These are phyloP conservation scores for Pyrenula aspistea DNA, from an alignment of 495 filamentous ascomycete species.

Conservation along the genomic window DNA sequence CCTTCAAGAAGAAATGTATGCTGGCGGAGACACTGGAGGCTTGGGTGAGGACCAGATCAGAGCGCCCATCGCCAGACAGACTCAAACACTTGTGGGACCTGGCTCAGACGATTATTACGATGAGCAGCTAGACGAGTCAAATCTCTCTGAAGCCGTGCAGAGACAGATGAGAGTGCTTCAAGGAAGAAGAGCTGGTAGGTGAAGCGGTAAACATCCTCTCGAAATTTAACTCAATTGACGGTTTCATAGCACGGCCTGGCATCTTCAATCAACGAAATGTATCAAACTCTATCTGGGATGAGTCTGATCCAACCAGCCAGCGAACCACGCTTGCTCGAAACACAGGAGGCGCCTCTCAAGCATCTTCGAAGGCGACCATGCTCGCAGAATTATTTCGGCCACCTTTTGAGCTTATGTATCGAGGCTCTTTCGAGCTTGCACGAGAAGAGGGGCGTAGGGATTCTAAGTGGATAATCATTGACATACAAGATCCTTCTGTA, in stretches of 20 bases:
- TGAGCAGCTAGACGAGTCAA: constrained; percentile 30
- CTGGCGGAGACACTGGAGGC: constrained; percentile 25
- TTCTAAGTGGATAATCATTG: constrained; percentile 90
- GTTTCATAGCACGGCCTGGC: constrained; percentile 40
- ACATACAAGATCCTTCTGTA: constrained; percentile 81
- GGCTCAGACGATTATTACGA: constrained; percentile 41
- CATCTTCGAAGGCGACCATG: constrained; percentile 55
- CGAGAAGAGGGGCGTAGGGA: constrained; percentile 71
- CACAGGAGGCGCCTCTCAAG: constrained; percentile 62
- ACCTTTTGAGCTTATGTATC: constrained; percentile 74
- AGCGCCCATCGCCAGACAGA: constrained; percentile 83
- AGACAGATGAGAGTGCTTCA: background rate
- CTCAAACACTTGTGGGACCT: constrained; percentile 80
- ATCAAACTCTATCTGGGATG: constrained; percentile 61
- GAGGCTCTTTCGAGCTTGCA: constrained; percentile 63
- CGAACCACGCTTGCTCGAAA: constrained; percentile 43
- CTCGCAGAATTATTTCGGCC: constrained; percentile 87
- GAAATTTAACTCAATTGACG: constrained; percentile 3
- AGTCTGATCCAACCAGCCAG: constrained; percentile 26
- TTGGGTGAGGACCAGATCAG: constrained; percentile 55
- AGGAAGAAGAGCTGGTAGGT: background rate
- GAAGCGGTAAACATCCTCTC: background rate
- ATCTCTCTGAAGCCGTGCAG: background rate
- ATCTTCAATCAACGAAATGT: constrained; percentile 77
- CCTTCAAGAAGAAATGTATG: constrained; percentile 85